Conservation (phyloP, 2,329 filamentous ascomycete genomes). For the Akanthomyces muscarius region DNA sequence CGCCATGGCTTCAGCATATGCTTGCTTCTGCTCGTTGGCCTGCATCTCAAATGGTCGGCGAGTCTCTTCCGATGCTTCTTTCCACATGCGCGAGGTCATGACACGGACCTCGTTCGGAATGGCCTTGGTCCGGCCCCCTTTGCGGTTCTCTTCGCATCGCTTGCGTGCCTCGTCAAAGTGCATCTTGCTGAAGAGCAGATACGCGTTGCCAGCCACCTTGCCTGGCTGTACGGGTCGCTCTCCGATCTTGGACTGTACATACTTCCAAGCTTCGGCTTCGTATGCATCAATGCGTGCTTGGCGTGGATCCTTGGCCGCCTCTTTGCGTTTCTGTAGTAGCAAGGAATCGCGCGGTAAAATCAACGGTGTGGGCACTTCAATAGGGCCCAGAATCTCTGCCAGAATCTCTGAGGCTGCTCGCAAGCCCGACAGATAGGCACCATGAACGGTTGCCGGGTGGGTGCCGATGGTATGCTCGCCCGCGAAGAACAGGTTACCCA, state of each 20-base stretch:
- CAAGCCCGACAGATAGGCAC: constrained; percentile 89
- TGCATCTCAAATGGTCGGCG: constrained; percentile 75
- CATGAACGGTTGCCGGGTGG: constrained; percentile 94
- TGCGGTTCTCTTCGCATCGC: constrained; percentile 61
- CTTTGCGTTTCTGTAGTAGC: constrained; percentile 53
- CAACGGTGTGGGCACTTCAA: constrained; percentile 71
- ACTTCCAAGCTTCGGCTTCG: constrained; percentile 49
- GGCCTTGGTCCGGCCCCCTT: constrained; percentile 58
- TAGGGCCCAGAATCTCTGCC: constrained; percentile 74
- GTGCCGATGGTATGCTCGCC: constrained; percentile 95
- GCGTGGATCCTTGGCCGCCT: constrained; percentile 43
- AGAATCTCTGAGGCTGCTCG: constrained; percentile 85
- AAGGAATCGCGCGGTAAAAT: constrained; percentile 60
- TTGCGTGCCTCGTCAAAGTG: constrained; percentile 61
- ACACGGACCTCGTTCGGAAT: constrained; percentile 78
- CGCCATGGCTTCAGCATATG: constrained; percentile 54
- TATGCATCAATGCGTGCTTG: constrained; percentile 54
- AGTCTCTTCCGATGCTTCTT: constrained; percentile 64
- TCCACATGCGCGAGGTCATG: constrained; percentile 89
- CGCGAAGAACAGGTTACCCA: constrained; percentile 90
- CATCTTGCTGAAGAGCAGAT: constrained; percentile 81
- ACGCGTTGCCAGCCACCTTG: constrained; percentile 77
- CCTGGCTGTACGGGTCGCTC: constrained; percentile 67
- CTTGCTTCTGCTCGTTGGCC: constrained; percentile 65
- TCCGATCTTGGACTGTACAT: constrained; percentile 60